Evolutionary conservation across 169 alveolate genomes (phyloP), one percentile per base, ranked within the genome.

Genomic region (Plasmodium coatneyi): DNA sequence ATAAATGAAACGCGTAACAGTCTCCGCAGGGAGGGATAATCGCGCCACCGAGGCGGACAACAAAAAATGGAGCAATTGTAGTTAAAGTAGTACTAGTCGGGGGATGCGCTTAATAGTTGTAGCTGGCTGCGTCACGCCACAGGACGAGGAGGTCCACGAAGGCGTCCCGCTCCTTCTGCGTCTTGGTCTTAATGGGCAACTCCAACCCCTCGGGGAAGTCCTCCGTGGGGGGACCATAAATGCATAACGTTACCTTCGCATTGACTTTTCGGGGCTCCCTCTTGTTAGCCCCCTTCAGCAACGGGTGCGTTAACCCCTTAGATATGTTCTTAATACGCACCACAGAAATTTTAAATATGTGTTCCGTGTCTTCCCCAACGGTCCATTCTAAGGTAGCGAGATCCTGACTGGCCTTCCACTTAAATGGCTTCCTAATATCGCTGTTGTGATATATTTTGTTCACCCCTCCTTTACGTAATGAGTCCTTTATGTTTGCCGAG

Each of bases 101-200:
- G 28, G 4, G 4, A 3, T 5, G 30, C 25, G 41, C 39, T 41
- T 89, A 96, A 66, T 96, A 97, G 93, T 97, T 97, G 96, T 97
- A 98, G 5, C 98, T 95, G 7, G 99, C 98, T 6, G 99, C 99
- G 76, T 98, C 99, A 66, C 99, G 97, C 99, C 99, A 98, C 93
- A 97, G 97, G 14, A 97, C 98, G 52, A 98, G 84, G 52, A 95
- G 92, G 80, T 98, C 99, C 41, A 96, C 98, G 25, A 97, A 79
- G 16, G 96, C 96, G 32, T 98, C 99, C 56, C 99, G 96, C 80
- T 98, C 99, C 82, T 97, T 96, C 92, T 96, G 96, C 46, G 96
- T 92, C 96, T 98, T 98, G 52, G 97, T 96, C 87, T 96, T 95
- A 56, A 98, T 89, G 2, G 99, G 98, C 70, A 98, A 92, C 71